phyloP scores from a whole-genome alignment of 2,329 filamentous ascomycete genomes.

The Domatiomyces catenatus region DNA sequence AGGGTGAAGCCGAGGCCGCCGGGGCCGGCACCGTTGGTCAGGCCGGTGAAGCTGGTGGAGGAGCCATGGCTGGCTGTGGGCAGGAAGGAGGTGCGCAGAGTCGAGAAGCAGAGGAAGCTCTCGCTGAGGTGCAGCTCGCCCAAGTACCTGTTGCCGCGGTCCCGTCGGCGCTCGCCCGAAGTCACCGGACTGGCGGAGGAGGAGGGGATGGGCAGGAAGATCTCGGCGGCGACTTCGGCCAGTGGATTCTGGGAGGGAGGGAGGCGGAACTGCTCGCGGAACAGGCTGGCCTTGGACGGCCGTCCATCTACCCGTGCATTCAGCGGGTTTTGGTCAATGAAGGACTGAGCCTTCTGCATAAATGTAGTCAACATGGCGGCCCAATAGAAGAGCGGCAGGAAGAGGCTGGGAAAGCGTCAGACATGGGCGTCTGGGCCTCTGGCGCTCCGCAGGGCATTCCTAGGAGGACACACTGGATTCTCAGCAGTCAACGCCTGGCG shows the following conservation, averaged over 20 bases:
- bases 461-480: neutral
- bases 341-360: slow-evolving; percentile 87
- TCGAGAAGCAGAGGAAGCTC: slow-evolving; percentile 91
- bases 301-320: slow-evolving; percentile 58
- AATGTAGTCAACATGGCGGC: slow-evolving; percentile 48
- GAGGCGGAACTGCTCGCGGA: slow-evolving; percentile 91
- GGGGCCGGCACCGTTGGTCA: slow-evolving; percentile 82
- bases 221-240: slow-evolving; percentile 90
- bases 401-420: neutral
- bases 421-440: neutral
- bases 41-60: slow-evolving; percentile 74
- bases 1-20: slow-evolving; percentile 93
- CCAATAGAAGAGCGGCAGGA: neutral
- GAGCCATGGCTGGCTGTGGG: slow-evolving; percentile 63
- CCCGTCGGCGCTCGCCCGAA: slow-evolving; percentile 46
- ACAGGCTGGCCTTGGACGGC: slow-evolving; percentile 80
- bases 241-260: slow-evolving; percentile 83
- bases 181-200: slow-evolving; percentile 30
- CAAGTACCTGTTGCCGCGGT: slow-evolving; percentile 65
- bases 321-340: slow-evolving; percentile 78
- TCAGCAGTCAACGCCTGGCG: neutral
- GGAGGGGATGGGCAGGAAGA: slow-evolving; percentile 67
- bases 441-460: neutral
- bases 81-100: slow-evolving; percentile 74
- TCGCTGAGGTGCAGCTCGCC: slow-evolving; percentile 91